Evolutionary conservation across 495 filamentous ascomycete genomes (phyloP), one percentile per base, ranked within the genome.

Genomic region (Viridothelium virens): DNA sequence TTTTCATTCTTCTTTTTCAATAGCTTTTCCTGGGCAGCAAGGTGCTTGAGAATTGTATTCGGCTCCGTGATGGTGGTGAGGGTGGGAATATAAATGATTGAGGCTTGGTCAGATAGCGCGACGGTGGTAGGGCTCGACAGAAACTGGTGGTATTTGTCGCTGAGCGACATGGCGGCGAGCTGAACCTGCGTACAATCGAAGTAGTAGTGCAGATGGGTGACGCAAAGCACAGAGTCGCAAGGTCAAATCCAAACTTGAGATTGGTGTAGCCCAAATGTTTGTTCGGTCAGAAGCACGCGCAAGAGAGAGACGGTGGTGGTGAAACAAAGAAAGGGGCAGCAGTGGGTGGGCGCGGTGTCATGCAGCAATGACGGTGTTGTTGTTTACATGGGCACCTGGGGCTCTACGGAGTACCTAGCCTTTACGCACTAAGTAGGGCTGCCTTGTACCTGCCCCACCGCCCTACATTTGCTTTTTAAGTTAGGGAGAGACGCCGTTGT

Each of bases 41-140:
- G 75, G 77, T 97, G 92, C 77, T 87, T 90, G 74, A 91, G 75
- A 71, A 97, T 90, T 34, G 87, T 84, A 56, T 86, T 81, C 33
- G 87, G 68, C 64, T 87, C 84, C 63, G 84, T 83, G 69, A 92
- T 77, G 67, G 85, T 86, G 39, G 88, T 89, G 38, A 91, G 86
- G n/a, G 91, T 93, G 61, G 94, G 89, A 74, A 97, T 89, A 80
- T 97, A 98, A 72, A 96, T 80, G 48, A 91, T 85, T 65, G 91
- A 86, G 66, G 90, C 88, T 76, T 89, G 81, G 61, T 80, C 76
- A 59, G 87, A 83, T 70, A 97, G 80, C 18, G 83, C 80, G 48
- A 82, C 81, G 62, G 86, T 71, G 72, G 79, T 85, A 63, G 91
- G 90, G 67, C 83, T 80, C 72, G 84, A 83, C 61, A 96, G 84